Evolutionary conservation across 345 rosid genomes (phyloP), one percentile per base, ranked within the genome.

Genomic region (Lepidium sativum): DNA sequence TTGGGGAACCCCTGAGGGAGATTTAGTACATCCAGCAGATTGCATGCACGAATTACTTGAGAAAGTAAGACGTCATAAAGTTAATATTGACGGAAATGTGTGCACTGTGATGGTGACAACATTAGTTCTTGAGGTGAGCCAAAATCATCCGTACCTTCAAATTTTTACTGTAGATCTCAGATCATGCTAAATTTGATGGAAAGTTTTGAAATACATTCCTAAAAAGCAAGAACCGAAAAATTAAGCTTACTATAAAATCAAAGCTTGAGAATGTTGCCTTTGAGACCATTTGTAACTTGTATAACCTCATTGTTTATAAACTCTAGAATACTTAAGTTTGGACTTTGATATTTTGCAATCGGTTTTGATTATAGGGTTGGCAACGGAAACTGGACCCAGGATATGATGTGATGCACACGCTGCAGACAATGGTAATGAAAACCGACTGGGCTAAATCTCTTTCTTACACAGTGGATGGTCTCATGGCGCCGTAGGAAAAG

Each of bases 401-500:
- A 44, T 85, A 90, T 38, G 82, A 94, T 59, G 92, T 94, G 65
- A 94, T 94, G 97, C 86, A 83, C 32, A 88, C 96, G 1, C 73
- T 94, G 54, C 96, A 88, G 73, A 85, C 95, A 1, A 70, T 95
- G 77, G 81, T 95, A 31, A 84, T 91, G 34, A 84, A 79, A 75
- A 91, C 84, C 9, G 97, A 91, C 81, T 91, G 97, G 99, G 96
- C 95, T 3, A 84, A 95, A 75, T 91, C 99, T 67, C 99, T 90
- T 52, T 79, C 87, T 34, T 86, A 94, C 79, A 94, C 97, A 7
- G 85, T 94, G 65, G 99, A 94, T 44, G 96, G 97, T 69, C 78
- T 94, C 67, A 85, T 90, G 97, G 96, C 97, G 37, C 97, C 96
- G 6, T 94, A 72, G 82, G 63, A 52, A 61, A 43, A 59, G 50